Base-by-base conservation (phyloP, 306 rosid species). In the Begonia peltatifolia region DNA sequence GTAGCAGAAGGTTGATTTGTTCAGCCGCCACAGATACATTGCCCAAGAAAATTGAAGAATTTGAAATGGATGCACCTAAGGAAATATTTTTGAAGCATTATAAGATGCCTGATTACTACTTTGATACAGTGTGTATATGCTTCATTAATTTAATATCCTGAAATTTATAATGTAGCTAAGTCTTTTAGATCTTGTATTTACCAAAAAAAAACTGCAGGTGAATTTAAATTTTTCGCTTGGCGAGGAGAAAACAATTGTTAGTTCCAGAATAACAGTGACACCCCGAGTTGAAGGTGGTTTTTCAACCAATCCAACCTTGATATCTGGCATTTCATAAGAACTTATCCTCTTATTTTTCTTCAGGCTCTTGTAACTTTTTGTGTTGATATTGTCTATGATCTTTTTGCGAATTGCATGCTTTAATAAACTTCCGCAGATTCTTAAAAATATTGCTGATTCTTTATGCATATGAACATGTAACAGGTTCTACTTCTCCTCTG, bases 61-160 rank as follows among this genome's bases (percentile, higher is more conserved):
- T 84, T 46, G 59, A 77, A 61, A 90, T 90, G 99, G 93, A 57
- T 65, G 1, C 68, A 17, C 99, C 93, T 14, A 90, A 64, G 43
- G 96, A 90, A 78, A 81, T 90, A 54, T 81, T 86, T 74, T 79
- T 90, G 75, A 86, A 83, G 74, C 93, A 90, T 59, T 90, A 90
- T 70, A 77, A 83, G 69, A 76, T 16, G 84, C 96, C 99, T 13
- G 86, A 90, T 77, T 81, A 86, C 78, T 86, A 83, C 74, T 86
- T 90, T 68, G 95, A 90, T 42, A 67, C 75, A 67, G 96, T 86
- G 71, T 41, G 62, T 12, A 3, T 46, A 49, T 57, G 55, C 50
- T 57, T 58, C 59, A 47, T 47, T 55, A 58, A 49, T 50, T 66
- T 61, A 30, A 30, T 30, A 30, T 30, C 38, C 2, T 58, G 25